phyloP scores from a whole-genome alignment of 2,329 filamentous ascomycete genomes.

The Dryadomyces quercus-mongolicae region DNA sequence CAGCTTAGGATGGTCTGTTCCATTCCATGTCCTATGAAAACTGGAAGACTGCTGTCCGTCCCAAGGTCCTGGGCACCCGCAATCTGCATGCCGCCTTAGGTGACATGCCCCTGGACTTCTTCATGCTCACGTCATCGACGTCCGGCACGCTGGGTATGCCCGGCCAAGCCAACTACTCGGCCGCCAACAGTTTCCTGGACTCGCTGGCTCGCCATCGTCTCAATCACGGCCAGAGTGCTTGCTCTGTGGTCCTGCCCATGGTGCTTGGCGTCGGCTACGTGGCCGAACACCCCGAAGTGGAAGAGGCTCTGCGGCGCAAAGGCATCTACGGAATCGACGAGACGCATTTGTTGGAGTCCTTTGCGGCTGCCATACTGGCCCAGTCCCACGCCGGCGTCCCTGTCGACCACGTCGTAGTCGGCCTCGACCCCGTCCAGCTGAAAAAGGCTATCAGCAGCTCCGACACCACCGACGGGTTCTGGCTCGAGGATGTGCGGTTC shows the following conservation, averaged over 20 bases:
- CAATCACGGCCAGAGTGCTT: background rate
- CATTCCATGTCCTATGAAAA: background rate
- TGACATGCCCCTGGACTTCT: conserved; percentile 21
- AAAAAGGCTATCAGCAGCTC: too few relatives aligned
- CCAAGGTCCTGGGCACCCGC: conserved; percentile 9
- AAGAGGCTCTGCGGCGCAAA: background rate
- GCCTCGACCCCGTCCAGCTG: too few relatives aligned
- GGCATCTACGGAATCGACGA: too few relatives aligned
- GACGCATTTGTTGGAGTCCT: too few relatives aligned
- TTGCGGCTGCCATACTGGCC: too few relatives aligned
- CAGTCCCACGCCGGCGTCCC: too few relatives aligned
- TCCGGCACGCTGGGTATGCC: conserved; percentile 22
- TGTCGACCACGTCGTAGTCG: too few relatives aligned
- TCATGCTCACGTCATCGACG: conserved; percentile 26
- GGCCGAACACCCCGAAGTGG: background rate
- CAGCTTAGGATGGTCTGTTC: conserved; percentile 1
- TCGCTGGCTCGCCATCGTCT: background rate
- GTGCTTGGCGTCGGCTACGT: background rate
- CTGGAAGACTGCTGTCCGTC: background rate
- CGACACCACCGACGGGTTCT: too few relatives aligned
- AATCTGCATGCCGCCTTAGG: background rate
- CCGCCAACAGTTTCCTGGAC: conserved; percentile 24
- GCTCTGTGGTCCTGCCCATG: background rate
- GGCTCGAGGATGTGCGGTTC: too few relatives aligned
- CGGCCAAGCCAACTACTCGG: conserved; percentile 27